phyloP scores from a whole-genome alignment of 371 early-diverging fungal genomes.

The Syncephalis fuscata region DNA sequence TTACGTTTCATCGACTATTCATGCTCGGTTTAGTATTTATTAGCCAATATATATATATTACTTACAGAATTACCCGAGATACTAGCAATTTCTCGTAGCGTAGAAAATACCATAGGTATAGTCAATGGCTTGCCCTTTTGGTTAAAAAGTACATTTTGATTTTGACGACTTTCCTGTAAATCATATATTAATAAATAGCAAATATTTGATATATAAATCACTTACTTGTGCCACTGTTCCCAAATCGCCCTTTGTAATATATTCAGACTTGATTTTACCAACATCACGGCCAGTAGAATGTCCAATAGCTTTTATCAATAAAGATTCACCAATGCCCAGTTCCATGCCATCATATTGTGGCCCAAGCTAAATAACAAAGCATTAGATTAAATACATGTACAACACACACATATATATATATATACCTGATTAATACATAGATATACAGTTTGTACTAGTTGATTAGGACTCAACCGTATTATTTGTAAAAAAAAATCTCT shows the following conservation, averaged over 20 bases:
- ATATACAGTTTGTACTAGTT: constrained; percentile 63
- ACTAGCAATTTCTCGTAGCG: constrained; percentile 72
- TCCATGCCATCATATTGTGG: constrained; percentile 95
- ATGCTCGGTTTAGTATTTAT: too few species aligned
- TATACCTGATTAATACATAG: constrained; percentile 80
- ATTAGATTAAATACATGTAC: not conserved
- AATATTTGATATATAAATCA: not conserved
- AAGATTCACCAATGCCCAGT: constrained; percentile 89
- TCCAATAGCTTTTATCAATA: constrained; percentile 89
- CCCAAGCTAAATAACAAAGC: constrained; percentile 34
- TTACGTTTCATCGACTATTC: constrained; percentile 59
- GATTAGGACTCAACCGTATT: constrained; percentile 48
- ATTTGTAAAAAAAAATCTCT: constrained; percentile 60
- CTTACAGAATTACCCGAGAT: constrained; percentile 60
- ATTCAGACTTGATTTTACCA: constrained; percentile 61
- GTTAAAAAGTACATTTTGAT: constrained; percentile 53
- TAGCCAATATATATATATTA: too few species aligned
- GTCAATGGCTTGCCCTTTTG: constrained; percentile 53
- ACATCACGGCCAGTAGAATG: constrained; percentile 65
- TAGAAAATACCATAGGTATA: constrained; percentile 67
- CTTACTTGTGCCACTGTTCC: constrained; percentile 75
- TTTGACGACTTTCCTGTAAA: constrained; percentile 46
- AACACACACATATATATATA: not conserved
- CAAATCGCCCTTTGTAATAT: constrained; percentile 73
- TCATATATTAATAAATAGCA: not conserved